Evolutionary conservation across 495 filamentous ascomycete species (phyloP), one percentile per base, ranked within the genome.

Genomic region (Cetradonia linearis): DNA sequence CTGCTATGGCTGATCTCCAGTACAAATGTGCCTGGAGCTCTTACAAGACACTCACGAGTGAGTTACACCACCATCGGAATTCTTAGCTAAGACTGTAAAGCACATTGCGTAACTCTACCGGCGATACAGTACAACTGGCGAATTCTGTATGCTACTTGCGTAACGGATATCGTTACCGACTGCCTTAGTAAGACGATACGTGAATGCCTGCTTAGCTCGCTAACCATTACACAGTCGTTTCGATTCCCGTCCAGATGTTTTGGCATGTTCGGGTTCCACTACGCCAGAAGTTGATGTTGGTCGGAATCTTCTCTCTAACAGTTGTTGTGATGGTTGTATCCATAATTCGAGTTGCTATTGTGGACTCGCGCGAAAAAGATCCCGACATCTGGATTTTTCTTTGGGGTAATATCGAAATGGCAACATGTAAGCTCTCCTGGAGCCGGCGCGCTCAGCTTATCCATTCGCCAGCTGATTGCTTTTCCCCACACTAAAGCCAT

Each of bases 381-480:
- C 53, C 64, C 6, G 65, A 70, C 47, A 66, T 64, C 18, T 70
- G 68, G 68, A 40, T 70, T 10, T 69, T 57, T 44, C 62, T 66
- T n/a, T 70, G 68, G 68, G 67, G 68, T 31, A 67, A 67, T 58
- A 57, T 70, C 34, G 68, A 70, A 16, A 66, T 66, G n/a, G 44
- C 65, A 40, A 59, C 62, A 11, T 62, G 68, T 69, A 60, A 18
- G 59, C 49, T n/a, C 25, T 16, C 31, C 37, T 31, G 11, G 5
- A 10, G 10, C n/a, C 25, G 1, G 30, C 20, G 18, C 44, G 16
- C 11, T 23, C 37, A 31, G 42, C 10, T 13, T 42, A 16, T 13
- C 31, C 14, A 54, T 34, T 33, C 16, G 16, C 18, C 37, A 53
- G 36, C 14, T 34, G 13, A 38, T 3, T 23, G 18, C 8, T 33